Conservation (phyloP, 805 yeast genomes). For the Lipomyces mesembrius region DNA sequence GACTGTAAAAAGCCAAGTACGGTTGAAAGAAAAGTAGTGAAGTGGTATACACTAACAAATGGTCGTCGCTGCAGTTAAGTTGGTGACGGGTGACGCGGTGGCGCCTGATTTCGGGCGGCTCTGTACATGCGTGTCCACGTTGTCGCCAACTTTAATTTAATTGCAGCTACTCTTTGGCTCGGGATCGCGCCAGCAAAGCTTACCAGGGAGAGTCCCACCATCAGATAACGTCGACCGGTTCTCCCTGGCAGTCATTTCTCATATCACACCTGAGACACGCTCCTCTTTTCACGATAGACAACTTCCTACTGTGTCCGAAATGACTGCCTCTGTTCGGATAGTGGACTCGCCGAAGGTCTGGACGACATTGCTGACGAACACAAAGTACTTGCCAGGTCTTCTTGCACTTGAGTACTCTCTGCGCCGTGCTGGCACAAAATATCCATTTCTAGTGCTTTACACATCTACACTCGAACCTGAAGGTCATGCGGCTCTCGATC, state of each 20-base stretch:
- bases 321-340: slow-evolving; percentile 22
- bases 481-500: slow-evolving; percentile 51
- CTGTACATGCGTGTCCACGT: background rate
- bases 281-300: background rate
- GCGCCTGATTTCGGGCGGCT: background rate
- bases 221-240: background rate
- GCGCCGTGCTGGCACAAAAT: slow-evolving; percentile 51
- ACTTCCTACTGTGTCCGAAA: background rate
- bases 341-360: slow-evolving; percentile 49
- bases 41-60: no score
- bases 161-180: background rate
- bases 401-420: slow-evolving; percentile 57
- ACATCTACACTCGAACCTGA: slow-evolving; percentile 53
- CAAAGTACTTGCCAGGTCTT: slow-evolving; percentile 57
- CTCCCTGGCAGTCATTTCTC: background rate
- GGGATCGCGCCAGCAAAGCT: background rate
- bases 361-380: slow-evolving; percentile 62
- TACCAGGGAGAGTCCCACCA: background rate
- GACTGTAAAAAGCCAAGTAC: no score
- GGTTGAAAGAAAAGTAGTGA: no score
- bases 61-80: no score
- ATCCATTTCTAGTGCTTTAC: slow-evolving; percentile 59
- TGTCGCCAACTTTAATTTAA: background rate
- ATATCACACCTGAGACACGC: background rate
- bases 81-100: background rate